These are phyloP conservation scores for Dipodascopsis uninucleata DNA, from an alignment of 805 yeast genomes.

Conservation along the genomic window DNA sequence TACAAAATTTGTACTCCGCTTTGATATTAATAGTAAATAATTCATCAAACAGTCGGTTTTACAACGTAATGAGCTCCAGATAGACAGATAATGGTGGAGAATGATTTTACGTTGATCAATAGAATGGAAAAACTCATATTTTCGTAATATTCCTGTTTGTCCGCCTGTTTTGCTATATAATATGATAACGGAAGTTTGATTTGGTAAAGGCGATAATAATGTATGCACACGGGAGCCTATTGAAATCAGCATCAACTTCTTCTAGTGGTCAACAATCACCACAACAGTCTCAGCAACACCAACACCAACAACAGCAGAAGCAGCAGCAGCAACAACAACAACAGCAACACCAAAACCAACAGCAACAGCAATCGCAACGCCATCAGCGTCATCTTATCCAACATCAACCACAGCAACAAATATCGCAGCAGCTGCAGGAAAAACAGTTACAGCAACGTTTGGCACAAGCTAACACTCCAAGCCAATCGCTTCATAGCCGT, in stretches of 20 bases:
- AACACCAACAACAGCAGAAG: neutral
- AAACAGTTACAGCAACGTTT: conserved; percentile 1
- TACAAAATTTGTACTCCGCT: no score
- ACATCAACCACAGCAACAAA: conserved; percentile 1
- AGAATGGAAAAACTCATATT: no score
- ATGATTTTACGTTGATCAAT: no score
- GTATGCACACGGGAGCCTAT: conserved; percentile 1
- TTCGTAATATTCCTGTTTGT: no score
- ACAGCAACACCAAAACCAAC: neutral
- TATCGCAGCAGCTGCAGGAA: conserved; percentile 5
- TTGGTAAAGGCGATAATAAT: no score
- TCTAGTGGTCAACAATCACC: no score
- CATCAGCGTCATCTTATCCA: neutral
- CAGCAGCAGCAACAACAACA: conserved; percentile 3
- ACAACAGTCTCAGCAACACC: conserved; percentile 15
- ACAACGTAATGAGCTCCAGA: no score
- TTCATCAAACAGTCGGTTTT: no score
- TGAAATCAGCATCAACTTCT: neutral
- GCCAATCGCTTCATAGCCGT: neutral
- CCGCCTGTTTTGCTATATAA: no score
- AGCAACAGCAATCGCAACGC: neutral
- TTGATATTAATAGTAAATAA: no score
- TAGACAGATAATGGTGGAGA: no score
- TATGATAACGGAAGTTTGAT: no score
- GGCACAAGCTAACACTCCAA: neutral